phyloP scores from a whole-genome alignment of 306 rosid species.

The Malus orientalis region DNA sequence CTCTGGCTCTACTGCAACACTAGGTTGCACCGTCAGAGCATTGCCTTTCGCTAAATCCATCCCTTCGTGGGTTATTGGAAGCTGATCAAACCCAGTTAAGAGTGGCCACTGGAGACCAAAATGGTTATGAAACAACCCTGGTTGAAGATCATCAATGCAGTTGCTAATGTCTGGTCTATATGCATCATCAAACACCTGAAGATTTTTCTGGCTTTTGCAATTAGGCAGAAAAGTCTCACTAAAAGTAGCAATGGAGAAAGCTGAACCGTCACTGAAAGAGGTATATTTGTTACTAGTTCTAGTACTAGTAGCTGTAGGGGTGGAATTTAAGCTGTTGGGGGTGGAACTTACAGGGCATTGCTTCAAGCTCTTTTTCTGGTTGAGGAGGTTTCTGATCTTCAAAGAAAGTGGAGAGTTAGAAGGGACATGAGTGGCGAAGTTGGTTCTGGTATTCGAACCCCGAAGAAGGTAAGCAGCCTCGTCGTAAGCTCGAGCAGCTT shows the following conservation, averaged over 20 bases:
- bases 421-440: constrained; percentile 36
- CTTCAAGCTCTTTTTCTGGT: constrained; percentile 30
- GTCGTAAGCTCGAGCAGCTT: constrained; percentile 84
- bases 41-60: constrained; percentile 2
- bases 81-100: constrained; percentile 23
- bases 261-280: neutral
- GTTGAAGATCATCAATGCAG: constrained; percentile 22
- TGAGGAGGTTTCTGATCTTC: constrained; percentile 57
- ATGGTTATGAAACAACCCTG: neutral
- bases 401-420: constrained; percentile 49
- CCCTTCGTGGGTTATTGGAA: constrained; percentile 15
- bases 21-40: neutral
- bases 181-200: constrained; percentile 26
- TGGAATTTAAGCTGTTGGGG: neutral
- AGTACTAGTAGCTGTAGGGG: neutral
- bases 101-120: constrained; percentile 39
- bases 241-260: neutral
- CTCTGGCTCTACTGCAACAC: neutral
- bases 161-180: constrained; percentile 43
- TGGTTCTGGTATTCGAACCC: constrained; percentile 67
- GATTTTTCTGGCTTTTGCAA: neutral
- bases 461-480: constrained; percentile 76
- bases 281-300: constrained; percentile 1
- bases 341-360: constrained; percentile 10
- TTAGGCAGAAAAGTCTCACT: neutral